Percentiles rank a stretch among this genome's conserved stretches.
Evolutionary conservation across 495 filamentous ascomycete genomes (phyloP).

Genomic region (Trichocladium antarcticum): DNA sequence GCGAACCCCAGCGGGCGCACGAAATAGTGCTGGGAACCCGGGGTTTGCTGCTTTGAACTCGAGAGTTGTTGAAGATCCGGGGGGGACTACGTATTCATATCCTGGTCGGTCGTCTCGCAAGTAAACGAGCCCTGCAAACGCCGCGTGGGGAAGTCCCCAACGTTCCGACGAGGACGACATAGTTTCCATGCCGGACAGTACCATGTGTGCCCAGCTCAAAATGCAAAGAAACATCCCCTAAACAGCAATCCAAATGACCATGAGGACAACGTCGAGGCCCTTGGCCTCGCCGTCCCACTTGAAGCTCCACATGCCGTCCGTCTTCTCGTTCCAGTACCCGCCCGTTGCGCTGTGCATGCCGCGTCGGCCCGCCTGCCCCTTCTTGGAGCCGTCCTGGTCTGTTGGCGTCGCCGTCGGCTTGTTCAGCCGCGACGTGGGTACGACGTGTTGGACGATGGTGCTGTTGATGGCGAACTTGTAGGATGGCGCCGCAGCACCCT

Average conservation of each 20-base stretch:
- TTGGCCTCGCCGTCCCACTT: slow-evolving; percentile 80
- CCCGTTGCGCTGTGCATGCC: slow-evolving; percentile 95
- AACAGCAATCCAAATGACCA: slow-evolving; percentile 76
- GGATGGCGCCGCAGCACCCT: slow-evolving; percentile 35
- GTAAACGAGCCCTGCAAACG: no score
- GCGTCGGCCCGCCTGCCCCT: slow-evolving; percentile 60
- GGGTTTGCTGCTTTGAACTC: no score
- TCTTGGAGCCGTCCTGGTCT: slow-evolving; percentile 37
- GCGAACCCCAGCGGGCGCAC: no score
- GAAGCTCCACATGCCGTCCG: slow-evolving; percentile 94
- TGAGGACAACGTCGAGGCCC: slow-evolving; percentile 87
- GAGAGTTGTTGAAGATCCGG: no score
- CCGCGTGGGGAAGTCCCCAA: no score
- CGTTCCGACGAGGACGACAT: no score
- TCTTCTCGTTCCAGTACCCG: slow-evolving; percentile 95
- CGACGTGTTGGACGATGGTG: slow-evolving; percentile 89
- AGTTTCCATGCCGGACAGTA: neutral
- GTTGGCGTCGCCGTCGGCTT: slow-evolving; percentile 23
- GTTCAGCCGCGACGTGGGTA: slow-evolving; percentile 44
- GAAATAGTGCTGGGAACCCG: no score
- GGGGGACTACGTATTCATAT: no score
- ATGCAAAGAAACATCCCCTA: slow-evolving; percentile 10
- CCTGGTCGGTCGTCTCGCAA: no score
- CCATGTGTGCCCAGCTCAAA: neutral
- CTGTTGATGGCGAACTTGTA: slow-evolving; percentile 95